Evolutionary conservation across 2,329 filamentous ascomycete genomes (phyloP), one percentile per base, ranked within the genome.

Genomic region (Aureobasidium mangrovei): DNA sequence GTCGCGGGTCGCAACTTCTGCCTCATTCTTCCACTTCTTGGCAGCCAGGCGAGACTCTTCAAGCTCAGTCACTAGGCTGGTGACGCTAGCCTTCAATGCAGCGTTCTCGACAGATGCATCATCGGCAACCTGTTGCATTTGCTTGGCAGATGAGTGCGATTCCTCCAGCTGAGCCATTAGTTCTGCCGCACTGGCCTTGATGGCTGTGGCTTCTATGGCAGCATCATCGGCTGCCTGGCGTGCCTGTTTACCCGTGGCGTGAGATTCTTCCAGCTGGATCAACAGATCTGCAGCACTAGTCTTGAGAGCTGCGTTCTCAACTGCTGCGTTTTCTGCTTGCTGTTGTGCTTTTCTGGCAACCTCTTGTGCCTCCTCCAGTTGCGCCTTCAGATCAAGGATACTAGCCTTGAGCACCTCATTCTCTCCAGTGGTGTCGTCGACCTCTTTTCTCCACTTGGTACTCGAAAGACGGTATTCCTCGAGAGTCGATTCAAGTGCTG

Each of bases 371-470:
- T 29, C 40, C n/a, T 44, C 39, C 6, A 53, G 26, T 24, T 53
- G 31, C 12, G 27, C 26, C 9, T 52, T 52, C 35, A 49, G 35
- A 4, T 49, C 46, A 26, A 49, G 27, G 27, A 27, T 8, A 49
- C 26, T n/a, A 65, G 81, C 83, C 61, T 84, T 83, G 55, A 96
- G 75, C 60, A 85, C 84, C 67, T 85, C 88, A 61, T 88, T 90
- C 59, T 81, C 78, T 41, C 71, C 69, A 60, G 76, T 77, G 44
- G 75, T 75, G 32, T 77, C 71, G 46, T 84, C 77, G 7, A 81
- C 73, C 56, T 84, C 78, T 42, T 75, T 70, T 43, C 78, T 77
- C 74, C 81, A 81, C 60, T 79, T 78, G 60, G 77, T 75, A 48
- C 76, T 77, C 4, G 79, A 80, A 10, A 77, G 66, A 40, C 81